Conservation (phyloP, 139 green algal genomes). For the Volvox reticuliferus region DNA sequence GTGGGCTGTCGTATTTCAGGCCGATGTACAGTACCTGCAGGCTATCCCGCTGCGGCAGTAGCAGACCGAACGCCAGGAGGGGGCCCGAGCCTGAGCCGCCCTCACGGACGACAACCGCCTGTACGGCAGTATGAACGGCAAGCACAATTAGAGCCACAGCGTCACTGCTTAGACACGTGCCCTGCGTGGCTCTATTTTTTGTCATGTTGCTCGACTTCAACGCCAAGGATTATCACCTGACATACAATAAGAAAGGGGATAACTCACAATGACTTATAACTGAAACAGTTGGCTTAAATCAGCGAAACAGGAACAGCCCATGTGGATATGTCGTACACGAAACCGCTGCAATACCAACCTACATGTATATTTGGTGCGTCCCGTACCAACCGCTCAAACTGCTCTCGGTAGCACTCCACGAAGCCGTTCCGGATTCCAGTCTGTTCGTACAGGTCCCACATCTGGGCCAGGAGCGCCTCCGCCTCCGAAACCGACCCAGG, state of each 20-base stretch:
- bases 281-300: too few species aligned
- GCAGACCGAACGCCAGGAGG: conserved; percentile 10
- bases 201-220: too few species aligned
- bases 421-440: conserved; percentile 32
- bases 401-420: background rate
- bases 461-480: background rate
- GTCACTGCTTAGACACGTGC: too few species aligned
- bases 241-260: too few species aligned
- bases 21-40: conserved; percentile 43
- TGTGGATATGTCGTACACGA: too few species aligned
- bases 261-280: too few species aligned
- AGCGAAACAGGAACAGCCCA: too few species aligned
- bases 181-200: too few species aligned
- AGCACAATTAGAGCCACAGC: too few species aligned
- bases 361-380: conserved; percentile 6
- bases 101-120: conserved; percentile 3
- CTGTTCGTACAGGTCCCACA: conserved; percentile 39
- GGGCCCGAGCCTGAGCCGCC: background rate
- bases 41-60: conserved; percentile 33
- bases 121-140: background rate
- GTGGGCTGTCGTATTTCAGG: conserved; percentile 3
- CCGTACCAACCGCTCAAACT: conserved; percentile 19
- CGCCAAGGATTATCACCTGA: too few species aligned
- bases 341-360: background rate
- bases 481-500: conserved; percentile 19